A percentile compares a stretch with the other conserved stretches of the same genome.
Conservation (phyloP, 331 rosid species). For the Pyracantha coccinea region DNA sequence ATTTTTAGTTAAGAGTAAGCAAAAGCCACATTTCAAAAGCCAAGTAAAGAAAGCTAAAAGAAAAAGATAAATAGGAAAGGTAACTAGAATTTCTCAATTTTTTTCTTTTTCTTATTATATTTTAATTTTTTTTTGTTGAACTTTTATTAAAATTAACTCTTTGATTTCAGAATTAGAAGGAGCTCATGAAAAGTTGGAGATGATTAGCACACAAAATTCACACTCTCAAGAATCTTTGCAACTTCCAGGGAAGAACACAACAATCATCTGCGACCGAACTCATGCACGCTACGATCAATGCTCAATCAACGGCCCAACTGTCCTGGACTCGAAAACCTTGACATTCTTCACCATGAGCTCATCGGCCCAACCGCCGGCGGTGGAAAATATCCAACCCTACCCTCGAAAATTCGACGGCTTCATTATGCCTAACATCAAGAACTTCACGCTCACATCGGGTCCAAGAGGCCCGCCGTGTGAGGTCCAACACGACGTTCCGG, state of each 20-base stretch:
- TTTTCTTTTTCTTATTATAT: neutral
- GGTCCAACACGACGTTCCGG: constrained; percentile 12
- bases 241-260: neutral
- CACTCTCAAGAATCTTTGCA: neutral
- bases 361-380: neutral
- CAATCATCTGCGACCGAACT: constrained; percentile 11
- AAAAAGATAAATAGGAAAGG: no score
- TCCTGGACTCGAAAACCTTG: constrained; percentile 15
- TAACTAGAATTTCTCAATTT: no score
- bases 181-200: neutral
- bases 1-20: no score
- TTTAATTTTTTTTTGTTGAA: neutral
- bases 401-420: constrained; percentile 19
- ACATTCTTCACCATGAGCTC: constrained; percentile 13
- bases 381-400: constrained; percentile 19
- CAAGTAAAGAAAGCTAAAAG: no score
- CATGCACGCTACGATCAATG: constrained; percentile 16
- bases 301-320: constrained; percentile 14
- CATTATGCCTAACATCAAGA: constrained; percentile 18
- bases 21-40: no score
- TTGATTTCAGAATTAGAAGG: neutral
- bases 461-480: constrained; percentile 11
- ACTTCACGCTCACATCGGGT: constrained; percentile 8
- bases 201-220: neutral
- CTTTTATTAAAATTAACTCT: neutral